Evolutionary conservation across 352 stramenopile species (phyloP).

Genomic region (Phytophthora idaei): DNA sequence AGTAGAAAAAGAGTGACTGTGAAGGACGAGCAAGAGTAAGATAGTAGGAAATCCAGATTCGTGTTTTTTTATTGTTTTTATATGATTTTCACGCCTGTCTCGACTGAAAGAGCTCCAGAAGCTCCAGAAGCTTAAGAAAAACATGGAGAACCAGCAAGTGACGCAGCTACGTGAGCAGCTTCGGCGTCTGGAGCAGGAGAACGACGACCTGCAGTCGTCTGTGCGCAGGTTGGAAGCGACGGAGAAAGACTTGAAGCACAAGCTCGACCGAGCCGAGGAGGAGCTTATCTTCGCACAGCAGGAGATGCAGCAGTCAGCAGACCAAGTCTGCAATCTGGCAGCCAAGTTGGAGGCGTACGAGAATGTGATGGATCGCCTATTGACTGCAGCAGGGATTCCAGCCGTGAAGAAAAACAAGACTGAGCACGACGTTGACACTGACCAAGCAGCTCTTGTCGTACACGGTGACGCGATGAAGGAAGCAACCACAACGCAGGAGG

Average conservation of each 20-base stretch:
- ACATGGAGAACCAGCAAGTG: neutral
- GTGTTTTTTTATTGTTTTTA: conserved; percentile 17
- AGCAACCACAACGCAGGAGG: conserved; percentile 37
- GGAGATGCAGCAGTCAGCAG: conserved; percentile 1
- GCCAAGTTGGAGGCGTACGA: conserved; percentile 14
- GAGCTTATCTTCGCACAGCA: conserved; percentile 32
- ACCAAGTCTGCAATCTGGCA: conserved; percentile 4
- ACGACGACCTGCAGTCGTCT: neutral
- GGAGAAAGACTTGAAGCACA: conserved; percentile 1
- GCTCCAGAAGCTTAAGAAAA: no score
- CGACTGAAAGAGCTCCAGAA: no score
- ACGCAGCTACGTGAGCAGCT: neutral
- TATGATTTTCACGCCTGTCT: conserved; percentile 1
- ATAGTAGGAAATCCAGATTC: conserved; percentile 24
- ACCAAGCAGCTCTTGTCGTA: no score
- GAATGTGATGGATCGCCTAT: conserved; percentile 9
- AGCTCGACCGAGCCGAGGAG: conserved; percentile 56
- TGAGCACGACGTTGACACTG: no score
- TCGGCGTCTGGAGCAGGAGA: neutral
- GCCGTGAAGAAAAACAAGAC: no score
- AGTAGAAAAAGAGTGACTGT: neutral
- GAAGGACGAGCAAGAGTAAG: conserved; percentile 16
- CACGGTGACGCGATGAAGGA: neutral
- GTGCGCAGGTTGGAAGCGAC: conserved; percentile 1
- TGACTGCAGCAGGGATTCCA: conserved; percentile 8